Conservation (phyloP, 371 early-diverging fungal genomes). For the Mucor indicus region DNA sequence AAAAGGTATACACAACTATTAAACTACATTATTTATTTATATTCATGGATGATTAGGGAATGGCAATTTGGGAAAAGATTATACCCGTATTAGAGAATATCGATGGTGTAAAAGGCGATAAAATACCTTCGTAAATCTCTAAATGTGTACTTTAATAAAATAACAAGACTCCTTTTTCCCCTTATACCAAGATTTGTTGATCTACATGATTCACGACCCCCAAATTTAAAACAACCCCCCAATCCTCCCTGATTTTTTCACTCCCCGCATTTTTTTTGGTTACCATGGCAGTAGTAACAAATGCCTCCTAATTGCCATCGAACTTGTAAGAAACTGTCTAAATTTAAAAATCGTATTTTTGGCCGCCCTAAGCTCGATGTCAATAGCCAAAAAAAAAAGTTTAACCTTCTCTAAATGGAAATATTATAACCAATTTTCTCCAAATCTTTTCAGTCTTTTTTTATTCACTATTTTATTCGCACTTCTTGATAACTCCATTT, state of each 20-base stretch:
- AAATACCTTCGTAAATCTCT: background rate
- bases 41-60: slow-evolving; percentile 9
- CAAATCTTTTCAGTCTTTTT: background rate
- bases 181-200: too few relatives aligned
- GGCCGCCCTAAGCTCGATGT: too few relatives aligned
- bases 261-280: too few relatives aligned
- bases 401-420: background rate
- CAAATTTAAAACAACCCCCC: too few relatives aligned
- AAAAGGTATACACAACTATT: slow-evolving; percentile 22
- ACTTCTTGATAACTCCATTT: too few relatives aligned
- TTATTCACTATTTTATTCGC: background rate
- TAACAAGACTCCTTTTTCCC: too few relatives aligned
- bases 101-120: slow-evolving; percentile 20
- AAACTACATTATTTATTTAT: slow-evolving; percentile 1
- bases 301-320: too few relatives aligned
- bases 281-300: too few relatives aligned
- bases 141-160: background rate
- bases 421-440: background rate
- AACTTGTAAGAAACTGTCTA: too few relatives aligned
- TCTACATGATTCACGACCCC: too few relatives aligned
- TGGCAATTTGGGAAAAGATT: slow-evolving; percentile 20
- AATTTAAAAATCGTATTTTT: too few relatives aligned
- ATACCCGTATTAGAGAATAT: slow-evolving; percentile 22
- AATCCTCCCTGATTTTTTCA: too few relatives aligned
- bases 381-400: background rate